A percentile compares a stretch with the other conserved stretches of the same genome.
phyloP scores from a whole-genome alignment of 108 stramenopile genomes.

The Parmales sp. region DNA sequence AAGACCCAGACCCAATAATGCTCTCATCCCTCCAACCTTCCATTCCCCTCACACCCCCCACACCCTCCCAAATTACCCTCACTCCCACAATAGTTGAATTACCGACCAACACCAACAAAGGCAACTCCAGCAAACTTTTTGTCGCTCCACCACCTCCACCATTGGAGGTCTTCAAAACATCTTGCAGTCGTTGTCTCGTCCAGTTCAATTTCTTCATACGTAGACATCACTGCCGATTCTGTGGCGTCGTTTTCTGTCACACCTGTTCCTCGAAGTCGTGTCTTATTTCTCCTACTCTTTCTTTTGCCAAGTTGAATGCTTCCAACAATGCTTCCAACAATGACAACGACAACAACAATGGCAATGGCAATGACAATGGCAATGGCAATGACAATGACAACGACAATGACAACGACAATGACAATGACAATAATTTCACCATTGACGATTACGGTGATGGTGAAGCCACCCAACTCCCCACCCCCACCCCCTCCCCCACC shows the following conservation, averaged over 20 bases:
- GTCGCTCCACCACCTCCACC: no score
- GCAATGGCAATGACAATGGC: conserved; percentile 37
- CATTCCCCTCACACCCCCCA: no score
- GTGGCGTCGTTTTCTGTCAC: conserved; percentile 70
- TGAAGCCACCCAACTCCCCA: background rate
- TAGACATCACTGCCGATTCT: conserved; percentile 73
- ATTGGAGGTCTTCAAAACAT: no score
- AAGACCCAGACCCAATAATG: no score
- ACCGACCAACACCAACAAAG: no score
- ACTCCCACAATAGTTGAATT: no score
- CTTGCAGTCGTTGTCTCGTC: no score
- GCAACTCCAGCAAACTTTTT: no score
- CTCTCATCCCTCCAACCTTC: no score
- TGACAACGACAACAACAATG: conserved; percentile 22
- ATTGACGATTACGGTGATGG: background rate
- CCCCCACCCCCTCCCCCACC: background rate
- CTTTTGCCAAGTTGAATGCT: no score
- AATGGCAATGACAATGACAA: background rate
- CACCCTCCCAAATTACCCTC: no score
- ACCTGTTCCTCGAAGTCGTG: conserved; percentile 44
- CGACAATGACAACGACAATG: background rate
- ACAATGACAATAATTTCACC: conserved; percentile 14
- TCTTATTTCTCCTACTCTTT: conserved; percentile 48
- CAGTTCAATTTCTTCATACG: no score
- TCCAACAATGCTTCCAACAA: background rate